Evolutionary conservation across 345 rosid genomes (phyloP), one percentile per base, ranked within the genome.

Genomic region (Zanthoxylum bungeanum): DNA sequence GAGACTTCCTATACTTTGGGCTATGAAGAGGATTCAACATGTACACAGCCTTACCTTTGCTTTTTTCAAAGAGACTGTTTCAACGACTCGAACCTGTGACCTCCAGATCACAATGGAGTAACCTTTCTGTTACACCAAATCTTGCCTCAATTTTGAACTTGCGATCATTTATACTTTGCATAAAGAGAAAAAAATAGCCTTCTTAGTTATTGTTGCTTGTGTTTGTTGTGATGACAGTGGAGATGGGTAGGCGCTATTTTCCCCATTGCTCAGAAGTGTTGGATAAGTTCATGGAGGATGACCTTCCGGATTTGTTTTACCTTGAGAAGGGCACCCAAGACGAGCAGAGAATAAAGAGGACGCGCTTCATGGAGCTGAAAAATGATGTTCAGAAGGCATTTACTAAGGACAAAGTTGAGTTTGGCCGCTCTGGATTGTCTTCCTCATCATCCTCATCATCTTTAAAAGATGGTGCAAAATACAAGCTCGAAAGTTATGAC

Each of bases 251-350:
- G 60, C 86, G 96, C 1, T 95, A 76, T 77, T 95, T 95, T 72
- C 99, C 97, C 49, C 80, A 79, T 73, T 90, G 98, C 85, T 92
- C 89, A 0, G 87, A 88, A 78, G 99, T 95, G 75, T 74, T 95
- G 1, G 99, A 95, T 75, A 91, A 91, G 85, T 88, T 90, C 82
- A 92, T 95, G 98, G 97, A 92, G 73, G 99, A 95, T 37, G 99
- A 95, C 79, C 88, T 90, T 53, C 92, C 86, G 0, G 99, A 95
- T 73, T 68, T 92, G 80, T 89, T 87, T 46, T 84, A 84, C 81
- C 90, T 90, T 0, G 93, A 95, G 57, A 88, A 68, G 68, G 97
- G 94, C 67, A 79, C 85, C 4, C 79, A 46, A 2, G 85, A 83
- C 40, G 98, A 95, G 69, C 90, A 86, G 68, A 84, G 81, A 64